Evolutionary conservation across 108 stramenopile species (phyloP), one percentile per base, ranked within the genome.

Genomic region (Skeletonema marinoi): DNA sequence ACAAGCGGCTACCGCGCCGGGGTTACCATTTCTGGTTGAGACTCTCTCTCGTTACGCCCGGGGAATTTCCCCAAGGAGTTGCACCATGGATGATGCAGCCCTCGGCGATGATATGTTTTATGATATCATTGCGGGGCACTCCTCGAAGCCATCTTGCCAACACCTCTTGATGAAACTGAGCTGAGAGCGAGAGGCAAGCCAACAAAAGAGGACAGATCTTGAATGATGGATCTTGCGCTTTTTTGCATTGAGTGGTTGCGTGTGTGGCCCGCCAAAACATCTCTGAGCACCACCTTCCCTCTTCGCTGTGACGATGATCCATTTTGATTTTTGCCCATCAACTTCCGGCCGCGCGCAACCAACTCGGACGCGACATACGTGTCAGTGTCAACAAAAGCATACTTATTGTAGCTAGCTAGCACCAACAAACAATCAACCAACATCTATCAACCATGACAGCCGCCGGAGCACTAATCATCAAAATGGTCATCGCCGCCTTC

Each of bases 11-110:
- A 39, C 69, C 69, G 69, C 69, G 69, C 69, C 69, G 69, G 69
- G 38, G 39, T 70, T 70, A 59, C 69, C 69, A 58, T 70, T 70
- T 72, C 90, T 80, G 75, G 75, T 79, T 71, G 88, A 66, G 81
- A 88, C 78, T 91, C 86, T 87, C 90, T 83, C 85, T 78, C 86
- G 11, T 88, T 91, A 74, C 86, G 85, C 78, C 85, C 90, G 90
- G 88, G 90, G 90, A 91, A 91, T 91, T 91, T 91, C 88, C 90
- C 90, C 77, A 88, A 89, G 88, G 86, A 90, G 89, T 79, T 19
- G 39, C 17, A 19, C 51, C 13, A 56, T 44, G n/a, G n/a, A n/a
- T 19, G 74, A 12, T 16, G 35, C 51, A 81, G 80, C 77, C 86
- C 85, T 87, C 86, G 88, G 81, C 71, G 78, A 75, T 70, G 36